These are phyloP conservation scores for Fomitiporia mediterranea DNA, from an alignment of 1,284 basidiomycete species.

Conservation along the genomic window DNA sequence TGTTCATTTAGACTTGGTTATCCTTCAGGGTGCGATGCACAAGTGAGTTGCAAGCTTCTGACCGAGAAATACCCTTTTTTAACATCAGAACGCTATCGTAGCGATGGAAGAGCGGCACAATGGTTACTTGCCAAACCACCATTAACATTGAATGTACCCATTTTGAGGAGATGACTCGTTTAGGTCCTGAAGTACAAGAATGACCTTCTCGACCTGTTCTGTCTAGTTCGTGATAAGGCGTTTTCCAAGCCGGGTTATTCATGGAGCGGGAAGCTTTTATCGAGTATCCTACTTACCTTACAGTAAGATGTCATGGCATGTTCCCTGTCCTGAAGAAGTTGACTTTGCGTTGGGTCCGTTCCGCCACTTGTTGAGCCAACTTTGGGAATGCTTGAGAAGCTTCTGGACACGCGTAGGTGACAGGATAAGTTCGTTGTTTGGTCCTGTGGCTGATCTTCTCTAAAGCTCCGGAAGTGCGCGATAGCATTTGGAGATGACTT, in stretches of 20 bases:
- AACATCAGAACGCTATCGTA: slow-evolving; percentile 42
- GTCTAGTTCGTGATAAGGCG: slow-evolving; percentile 64
- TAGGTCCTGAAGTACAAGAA: slow-evolving; percentile 62
- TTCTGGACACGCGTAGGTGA: slow-evolving; percentile 51
- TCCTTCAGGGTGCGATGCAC: slow-evolving; percentile 62
- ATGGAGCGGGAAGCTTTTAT: slow-evolving; percentile 76
- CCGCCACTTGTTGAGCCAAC: slow-evolving; percentile 66
- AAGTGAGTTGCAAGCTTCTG: slow-evolving; percentile 47
- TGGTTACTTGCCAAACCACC: not conserved
- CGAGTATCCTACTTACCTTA: slow-evolving; percentile 74
- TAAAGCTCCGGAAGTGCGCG: slow-evolving; percentile 35
- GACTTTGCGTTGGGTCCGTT: slow-evolving; percentile 74
- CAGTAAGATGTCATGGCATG: slow-evolving; percentile 76
- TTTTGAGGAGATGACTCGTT: slow-evolving; percentile 17
- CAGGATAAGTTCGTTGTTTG: slow-evolving; percentile 6
- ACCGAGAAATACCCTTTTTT: not conserved
- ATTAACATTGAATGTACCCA: not conserved
- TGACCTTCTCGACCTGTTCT: slow-evolving; percentile 62
- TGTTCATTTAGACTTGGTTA: slow-evolving; percentile 50
- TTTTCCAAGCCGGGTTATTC: slow-evolving; percentile 82
- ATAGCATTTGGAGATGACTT: slow-evolving; percentile 84
- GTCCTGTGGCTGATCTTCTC: slow-evolving; percentile 25
- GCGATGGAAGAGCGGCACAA: slow-evolving; percentile 59
- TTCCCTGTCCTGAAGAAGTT: slow-evolving; percentile 62
- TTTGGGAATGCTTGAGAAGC: slow-evolving; percentile 51